Conservation (phyloP, 2,329 filamentous ascomycete genomes). For the Phaeoacremonium minimum region DNA sequence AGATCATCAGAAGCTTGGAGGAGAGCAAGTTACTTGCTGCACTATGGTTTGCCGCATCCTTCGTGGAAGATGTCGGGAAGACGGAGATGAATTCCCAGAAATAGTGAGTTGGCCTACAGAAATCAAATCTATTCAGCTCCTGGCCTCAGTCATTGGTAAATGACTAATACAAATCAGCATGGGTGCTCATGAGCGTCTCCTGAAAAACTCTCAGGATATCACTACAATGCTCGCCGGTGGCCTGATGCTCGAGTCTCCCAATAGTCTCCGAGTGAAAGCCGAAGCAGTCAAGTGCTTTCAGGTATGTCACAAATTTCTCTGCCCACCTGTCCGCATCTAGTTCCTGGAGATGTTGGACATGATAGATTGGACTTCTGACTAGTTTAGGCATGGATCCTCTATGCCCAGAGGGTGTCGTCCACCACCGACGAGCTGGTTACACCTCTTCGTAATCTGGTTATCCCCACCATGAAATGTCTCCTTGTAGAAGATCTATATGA, state of each 20-base stretch:
- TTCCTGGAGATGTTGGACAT: no score
- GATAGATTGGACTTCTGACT: background rate
- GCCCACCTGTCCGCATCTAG: no score
- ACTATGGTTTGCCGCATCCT: constrained; percentile 59
- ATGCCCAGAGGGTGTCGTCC: constrained; percentile 61
- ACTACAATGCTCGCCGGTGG: constrained; percentile 32
- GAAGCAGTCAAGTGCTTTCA: constrained; percentile 60
- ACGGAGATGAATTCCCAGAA: constrained; percentile 58
- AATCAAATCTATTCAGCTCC: constrained; percentile 24
- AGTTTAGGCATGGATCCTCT: constrained; percentile 65
- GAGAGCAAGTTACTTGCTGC: constrained; percentile 49
- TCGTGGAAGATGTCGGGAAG: constrained; percentile 66
- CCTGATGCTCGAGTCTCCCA: constrained; percentile 21
- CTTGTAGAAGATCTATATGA: constrained; percentile 54
- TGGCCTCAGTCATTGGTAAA: background rate
- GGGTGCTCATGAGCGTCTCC: constrained; percentile 34
- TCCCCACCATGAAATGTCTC: constrained; percentile 57
- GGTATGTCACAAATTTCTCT: constrained; percentile 33
- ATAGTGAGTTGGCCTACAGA: constrained; percentile 34
- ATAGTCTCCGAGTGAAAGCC: constrained; percentile 31
- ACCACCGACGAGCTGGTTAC: constrained; percentile 52
- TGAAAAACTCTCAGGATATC: constrained; percentile 34
- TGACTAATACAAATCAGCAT: constrained; percentile 5
- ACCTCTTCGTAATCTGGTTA: constrained; percentile 55
- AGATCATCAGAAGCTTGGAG: constrained; percentile 40